Base-by-base conservation (phyloP, 2,329 filamentous ascomycete genomes). In the Microthyrium microscopicum region DNA sequence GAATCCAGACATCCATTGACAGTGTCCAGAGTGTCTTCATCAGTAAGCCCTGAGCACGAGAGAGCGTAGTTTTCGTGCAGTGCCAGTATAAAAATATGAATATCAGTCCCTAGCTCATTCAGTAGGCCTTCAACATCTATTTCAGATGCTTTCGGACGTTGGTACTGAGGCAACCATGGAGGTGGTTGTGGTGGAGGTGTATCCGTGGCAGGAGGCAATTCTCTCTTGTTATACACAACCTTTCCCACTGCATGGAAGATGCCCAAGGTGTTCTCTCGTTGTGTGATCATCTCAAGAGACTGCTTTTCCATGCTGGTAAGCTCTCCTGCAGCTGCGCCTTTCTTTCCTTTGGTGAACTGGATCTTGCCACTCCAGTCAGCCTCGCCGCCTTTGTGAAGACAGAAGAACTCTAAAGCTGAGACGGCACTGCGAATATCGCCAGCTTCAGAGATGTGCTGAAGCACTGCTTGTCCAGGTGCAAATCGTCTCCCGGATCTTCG, bases 231-330 rank as follows among this genome's bases (percentile, higher is more conserved):
- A 59, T 95, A 92, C 1, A 95, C 76, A 3, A 98, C 81, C 50
- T 89, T 94, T 3, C 87, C 89, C 9, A 95, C 80, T 1, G 89
- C 84, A 52, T 98, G 89, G 48, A 98, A 98, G 32, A 98, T 83
- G 2, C 87, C 89, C 3, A 98, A 62, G 41, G 77, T 93, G 12
- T 80, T 77, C 56, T 95, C 89, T 36, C 89, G 71, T 47, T 85
- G 82, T 1, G 80, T 83, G 16, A 95, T 70, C 38, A 89, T 61
- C 47, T 83, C 73, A 7, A 95, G 55, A 4, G 74, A 85, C 41
- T 91, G 77, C 38, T 70, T 63, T 52, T 95, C 89, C 47, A 77
- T 75, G 39, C 69, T 68, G 0, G 84, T 93, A 37, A 92, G 54
- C 6, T 71, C 61, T 15, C 55, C 54, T 29, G 70, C 69, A 43